Evolutionary conservation across 169 alveolate genomes (phyloP).

Genomic region (Cryptosporidium canis): DNA sequence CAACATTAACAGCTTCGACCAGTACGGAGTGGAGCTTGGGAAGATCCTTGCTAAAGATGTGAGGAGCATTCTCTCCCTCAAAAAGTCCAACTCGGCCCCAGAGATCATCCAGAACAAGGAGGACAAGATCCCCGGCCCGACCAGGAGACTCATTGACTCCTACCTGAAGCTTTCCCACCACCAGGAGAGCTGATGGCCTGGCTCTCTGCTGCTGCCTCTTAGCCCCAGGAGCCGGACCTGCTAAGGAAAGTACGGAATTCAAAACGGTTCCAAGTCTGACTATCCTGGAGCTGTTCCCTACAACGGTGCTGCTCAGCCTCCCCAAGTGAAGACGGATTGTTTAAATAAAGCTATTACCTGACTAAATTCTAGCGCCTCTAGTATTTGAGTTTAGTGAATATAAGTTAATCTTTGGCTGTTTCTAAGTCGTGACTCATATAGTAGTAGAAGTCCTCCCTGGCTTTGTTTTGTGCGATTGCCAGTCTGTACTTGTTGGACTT

Average conservation of each 20-base stretch:
- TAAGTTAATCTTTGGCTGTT: background rate
- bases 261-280: too few species aligned
- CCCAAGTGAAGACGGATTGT: too few species aligned
- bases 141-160: conserved; percentile 69
- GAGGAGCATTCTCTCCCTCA: conserved; percentile 46
- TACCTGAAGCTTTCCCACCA: background rate
- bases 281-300: too few species aligned
- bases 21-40: conserved; percentile 98
- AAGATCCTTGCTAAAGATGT: conserved; percentile 84
- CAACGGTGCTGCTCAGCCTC: too few species aligned
- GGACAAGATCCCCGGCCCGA: conserved; percentile 72
- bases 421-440: conserved; percentile 52
- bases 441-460: conserved; percentile 49
- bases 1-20: conserved; percentile 97
- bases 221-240: too few species aligned
- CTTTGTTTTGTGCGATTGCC: conserved; percentile 62
- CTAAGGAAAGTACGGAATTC: too few species aligned
- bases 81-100: conserved; percentile 39
- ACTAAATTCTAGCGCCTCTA: background rate
- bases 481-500: conserved; percentile 49
- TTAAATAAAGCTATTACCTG: too few species aligned
- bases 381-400: background rate
- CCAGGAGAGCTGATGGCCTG: background rate
- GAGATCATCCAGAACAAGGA: conserved; percentile 49
- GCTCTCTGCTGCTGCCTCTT: too few species aligned